Percentiles rank a stretch among this genome's conserved stretches.
Evolutionary conservation across 192 early-diverging fungal genomes (phyloP).

Genomic region (Rhizophagus clarus): DNA sequence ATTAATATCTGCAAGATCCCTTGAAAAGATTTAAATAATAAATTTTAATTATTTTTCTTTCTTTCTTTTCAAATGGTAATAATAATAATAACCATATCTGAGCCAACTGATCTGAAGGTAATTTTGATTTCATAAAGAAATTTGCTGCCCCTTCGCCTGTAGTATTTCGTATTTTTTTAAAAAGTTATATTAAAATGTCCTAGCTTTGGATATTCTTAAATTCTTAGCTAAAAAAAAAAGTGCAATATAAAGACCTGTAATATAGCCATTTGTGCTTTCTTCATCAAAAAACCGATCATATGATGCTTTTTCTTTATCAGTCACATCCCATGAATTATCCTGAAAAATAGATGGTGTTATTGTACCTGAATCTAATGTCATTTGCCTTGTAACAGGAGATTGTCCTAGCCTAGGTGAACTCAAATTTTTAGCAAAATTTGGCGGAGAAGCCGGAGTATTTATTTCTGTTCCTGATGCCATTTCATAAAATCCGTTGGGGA

Average conservation of each 20-base stretch:
- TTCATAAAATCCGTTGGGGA: conserved; percentile 55
- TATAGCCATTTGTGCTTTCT: conserved; percentile 54
- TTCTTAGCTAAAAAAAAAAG: background rate
- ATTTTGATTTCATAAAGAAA: conserved; percentile 81
- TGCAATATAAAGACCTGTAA: conserved; percentile 57
- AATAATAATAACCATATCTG: conserved; percentile 63
- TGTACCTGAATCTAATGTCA: background rate
- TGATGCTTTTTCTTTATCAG: conserved; percentile 69
- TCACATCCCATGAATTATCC: conserved; percentile 70
- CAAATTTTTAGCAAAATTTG: conserved; percentile 28
- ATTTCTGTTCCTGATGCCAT: conserved; percentile 28
- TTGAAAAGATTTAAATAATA: conserved; percentile 41
- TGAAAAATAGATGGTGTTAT: background rate
- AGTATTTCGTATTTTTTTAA: background rate
- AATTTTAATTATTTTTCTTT: conserved; percentile 35
- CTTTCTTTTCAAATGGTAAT: background rate
- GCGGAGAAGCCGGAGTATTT: conserved; percentile 34
- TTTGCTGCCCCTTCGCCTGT: conserved; percentile 71
- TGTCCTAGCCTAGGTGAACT: conserved; percentile 25
- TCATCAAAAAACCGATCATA: conserved; percentile 84
- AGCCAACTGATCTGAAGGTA: conserved; percentile 67
- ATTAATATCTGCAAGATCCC: conserved; percentile 71
- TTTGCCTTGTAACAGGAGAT: conserved; percentile 14
- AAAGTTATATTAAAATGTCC: background rate
- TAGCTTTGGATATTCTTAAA: background rate